Percentiles rank a stretch among this genome's conserved stretches.
These are phyloP conservation scores for Trichoderma virens DNA, from an alignment of 495 filamentous ascomycete genomes.

Conservation along the genomic window DNA sequence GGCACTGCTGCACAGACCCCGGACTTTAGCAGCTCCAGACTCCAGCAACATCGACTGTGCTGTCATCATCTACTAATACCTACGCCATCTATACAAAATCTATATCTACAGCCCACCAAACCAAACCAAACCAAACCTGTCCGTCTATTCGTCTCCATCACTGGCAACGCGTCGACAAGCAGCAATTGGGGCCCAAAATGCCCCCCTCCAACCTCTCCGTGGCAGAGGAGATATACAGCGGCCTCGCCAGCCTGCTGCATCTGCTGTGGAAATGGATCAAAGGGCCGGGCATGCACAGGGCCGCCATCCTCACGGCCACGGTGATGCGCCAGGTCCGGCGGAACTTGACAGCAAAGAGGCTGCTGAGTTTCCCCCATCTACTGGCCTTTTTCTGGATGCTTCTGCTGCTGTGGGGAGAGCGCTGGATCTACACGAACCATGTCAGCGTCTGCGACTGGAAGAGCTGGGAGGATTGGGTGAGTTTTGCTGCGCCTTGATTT, in stretches of 20 bases:
- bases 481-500: slow-evolving; percentile 23
- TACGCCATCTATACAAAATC: too few relatives aligned
- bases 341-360: slow-evolving; percentile 35
- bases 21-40: not conserved
- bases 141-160: too few relatives aligned
- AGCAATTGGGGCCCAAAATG: not conserved
- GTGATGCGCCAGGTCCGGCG: slow-evolving; percentile 23
- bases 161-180: too few relatives aligned
- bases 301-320: not conserved
- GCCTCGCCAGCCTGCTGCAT: not conserved
- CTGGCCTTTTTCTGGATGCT: slow-evolving; percentile 69
- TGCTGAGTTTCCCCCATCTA: slow-evolving; percentile 55
- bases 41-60: too few relatives aligned
- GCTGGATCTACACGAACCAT: slow-evolving; percentile 59
- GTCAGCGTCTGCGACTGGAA: slow-evolving; percentile 73
- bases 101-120: not conserved
- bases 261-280: slow-evolving; percentile 7
- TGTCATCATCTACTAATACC: not conserved
- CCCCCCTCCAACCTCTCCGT: slow-evolving; percentile 3
- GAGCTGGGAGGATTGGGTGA: slow-evolving; percentile 88
- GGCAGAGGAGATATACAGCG: slow-evolving; percentile 9
- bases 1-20: too few relatives aligned
- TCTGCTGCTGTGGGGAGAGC: slow-evolving; percentile 80
- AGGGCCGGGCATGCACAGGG: slow-evolving; percentile 7
- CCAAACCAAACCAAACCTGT: too few relatives aligned